Evolutionary conservation across 768 basidiomycete genomes (phyloP), one percentile per base, ranked within the genome.

Genomic region (Tephrocybe sp.): DNA sequence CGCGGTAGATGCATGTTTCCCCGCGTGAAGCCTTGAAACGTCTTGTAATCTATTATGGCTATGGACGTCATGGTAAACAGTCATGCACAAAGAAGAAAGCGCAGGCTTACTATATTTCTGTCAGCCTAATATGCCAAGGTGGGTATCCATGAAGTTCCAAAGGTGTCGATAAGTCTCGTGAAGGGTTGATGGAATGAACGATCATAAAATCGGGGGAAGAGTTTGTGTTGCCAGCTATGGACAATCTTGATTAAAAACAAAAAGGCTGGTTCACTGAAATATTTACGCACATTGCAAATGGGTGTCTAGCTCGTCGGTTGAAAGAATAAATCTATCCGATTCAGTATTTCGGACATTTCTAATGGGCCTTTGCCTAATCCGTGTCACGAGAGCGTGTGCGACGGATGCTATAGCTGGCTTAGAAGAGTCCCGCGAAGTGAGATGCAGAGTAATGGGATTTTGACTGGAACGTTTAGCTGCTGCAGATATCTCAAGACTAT

Each of bases 51-150:
- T 59, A 53, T 61, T 71, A 59, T 69, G 66, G 42, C 74, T 74
- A 46, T 11, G 49, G 49, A 24, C 18, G 37, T 15, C 8, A 50
- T n/a, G n/a, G 36, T n/a, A 15, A 26, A 3, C 20, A 17, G 20
- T 6, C 1, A 36, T 37, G n/a, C 11, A 48, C 48, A 9, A 21
- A 25, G 24, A 14, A 21, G 5, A 42, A 39, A 32, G 8, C n/a
- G n/a, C n/a, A 26, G 37, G 42, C 86, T 68, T 62, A 91, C 90
- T 84, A 77, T 54, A 93, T 83, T 65, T 93, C 90, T 39, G 88
- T 88, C 36, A 93, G 69, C 49, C 85, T 74, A n/a, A 84, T 80
- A 59, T 93, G 90, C 90, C 90, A 93, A 14, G 90, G 90, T 15
- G 90, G 90, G 59, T 86, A 91, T 4, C 85, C 86, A 57, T 86